Evolutionary conservation across 139 green algal genomes (phyloP).

Genomic region (Eudorina sp.): DNA sequence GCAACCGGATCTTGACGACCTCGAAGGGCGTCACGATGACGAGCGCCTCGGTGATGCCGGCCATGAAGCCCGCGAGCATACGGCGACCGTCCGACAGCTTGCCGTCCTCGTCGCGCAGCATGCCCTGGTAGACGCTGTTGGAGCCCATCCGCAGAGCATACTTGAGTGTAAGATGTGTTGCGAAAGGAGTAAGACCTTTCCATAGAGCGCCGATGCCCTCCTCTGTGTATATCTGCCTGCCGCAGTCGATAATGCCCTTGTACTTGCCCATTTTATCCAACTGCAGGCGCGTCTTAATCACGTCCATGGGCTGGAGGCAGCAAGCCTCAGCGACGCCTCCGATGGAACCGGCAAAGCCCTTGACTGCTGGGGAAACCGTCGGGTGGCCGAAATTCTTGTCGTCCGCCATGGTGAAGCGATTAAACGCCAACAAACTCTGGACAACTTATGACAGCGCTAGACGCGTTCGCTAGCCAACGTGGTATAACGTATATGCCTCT

Average conservation of each 20-base stretch:
- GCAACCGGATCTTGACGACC: slow-evolving; percentile 95
- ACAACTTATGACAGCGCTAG: too few relatives aligned
- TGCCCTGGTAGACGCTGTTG: slow-evolving; percentile 89
- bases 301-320: slow-evolving; percentile 94
- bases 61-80: slow-evolving; percentile 85
- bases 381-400: slow-evolving; percentile 7
- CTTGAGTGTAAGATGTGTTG: slow-evolving; percentile 95
- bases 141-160: slow-evolving; percentile 95
- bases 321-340: slow-evolving; percentile 93
- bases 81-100: slow-evolving; percentile 72
- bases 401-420: slow-evolving; percentile 16
- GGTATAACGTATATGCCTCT: too few relatives aligned
- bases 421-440: neutral
- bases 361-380: slow-evolving; percentile 58
- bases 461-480: too few relatives aligned
- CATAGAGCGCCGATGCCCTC: slow-evolving; percentile 90
- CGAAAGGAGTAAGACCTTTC: slow-evolving; percentile 97
- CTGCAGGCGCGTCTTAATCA: slow-evolving; percentile 96
- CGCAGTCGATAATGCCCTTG: slow-evolving; percentile 87
- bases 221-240: slow-evolving; percentile 78
- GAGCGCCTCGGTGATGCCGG: slow-evolving; percentile 92
- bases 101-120: slow-evolving; percentile 80
- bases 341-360: slow-evolving; percentile 83
- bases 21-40: slow-evolving; percentile 98
- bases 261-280: slow-evolving; percentile 89